Conservation (phyloP, 2,329 filamentous ascomycete genomes). For the Nigrospora osmanthi region DNA sequence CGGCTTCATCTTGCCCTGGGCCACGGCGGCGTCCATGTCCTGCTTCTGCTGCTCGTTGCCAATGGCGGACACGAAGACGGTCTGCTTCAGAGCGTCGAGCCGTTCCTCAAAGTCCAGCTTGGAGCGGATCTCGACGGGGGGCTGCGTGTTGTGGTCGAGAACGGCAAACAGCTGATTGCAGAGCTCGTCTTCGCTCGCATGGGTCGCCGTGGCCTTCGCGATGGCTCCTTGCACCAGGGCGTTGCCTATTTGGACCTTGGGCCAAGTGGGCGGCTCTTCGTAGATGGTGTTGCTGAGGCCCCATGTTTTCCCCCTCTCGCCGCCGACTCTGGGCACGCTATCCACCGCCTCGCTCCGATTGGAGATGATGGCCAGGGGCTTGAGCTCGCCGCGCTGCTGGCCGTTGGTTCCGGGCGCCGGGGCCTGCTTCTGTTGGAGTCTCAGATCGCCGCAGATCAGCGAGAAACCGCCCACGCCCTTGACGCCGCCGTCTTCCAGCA, state of each 20-base stretch:
- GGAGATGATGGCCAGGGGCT: slow-evolving; percentile 53
- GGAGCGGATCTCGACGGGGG: slow-evolving; percentile 18
- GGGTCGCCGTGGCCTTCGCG: slow-evolving; percentile 26
- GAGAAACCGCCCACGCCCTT: slow-evolving; percentile 60
- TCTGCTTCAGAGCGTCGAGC: slow-evolving; percentile 45
- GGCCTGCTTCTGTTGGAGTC: slow-evolving; percentile 11
- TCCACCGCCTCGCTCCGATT: slow-evolving; percentile 47
- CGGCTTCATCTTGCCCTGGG: slow-evolving; percentile 27
- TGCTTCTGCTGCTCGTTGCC: slow-evolving; percentile 37
- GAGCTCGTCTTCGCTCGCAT: slow-evolving; percentile 37
- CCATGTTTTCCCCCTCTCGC: slow-evolving; percentile 42
- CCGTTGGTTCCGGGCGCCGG: neutral
- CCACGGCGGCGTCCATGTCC: slow-evolving; percentile 34
- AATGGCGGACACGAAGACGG: slow-evolving; percentile 54
- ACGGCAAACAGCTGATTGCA: slow-evolving; percentile 43
- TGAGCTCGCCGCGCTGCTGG: slow-evolving; percentile 15
- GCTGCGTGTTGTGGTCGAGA: slow-evolving; percentile 51
- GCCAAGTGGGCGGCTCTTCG: slow-evolving; percentile 46
- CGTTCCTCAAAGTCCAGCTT: slow-evolving; percentile 43
- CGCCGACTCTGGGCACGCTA: slow-evolving; percentile 50
- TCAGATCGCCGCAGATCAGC: slow-evolving; percentile 56
- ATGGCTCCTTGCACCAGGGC: slow-evolving; percentile 35
- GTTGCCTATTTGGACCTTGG: slow-evolving; percentile 50
- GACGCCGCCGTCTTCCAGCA: slow-evolving; percentile 45
- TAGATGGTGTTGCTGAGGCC: slow-evolving; percentile 58